A percentile compares a stretch with the other conserved stretches of the same genome.
Conservation (phyloP, 2,329 filamentous ascomycete genomes). For the Cladosporium colombiae region DNA sequence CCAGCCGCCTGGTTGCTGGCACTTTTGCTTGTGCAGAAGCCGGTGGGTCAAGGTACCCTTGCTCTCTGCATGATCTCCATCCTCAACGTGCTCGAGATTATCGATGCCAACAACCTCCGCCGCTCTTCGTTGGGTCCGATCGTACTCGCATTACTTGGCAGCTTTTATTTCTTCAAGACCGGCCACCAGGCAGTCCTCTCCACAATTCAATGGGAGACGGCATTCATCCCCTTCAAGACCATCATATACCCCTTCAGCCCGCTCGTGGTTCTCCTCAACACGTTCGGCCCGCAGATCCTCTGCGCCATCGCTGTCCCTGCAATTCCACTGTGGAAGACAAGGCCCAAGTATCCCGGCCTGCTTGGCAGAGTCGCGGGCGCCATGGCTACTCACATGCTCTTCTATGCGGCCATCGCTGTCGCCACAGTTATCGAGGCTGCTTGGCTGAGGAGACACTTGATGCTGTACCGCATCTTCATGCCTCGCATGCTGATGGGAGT, state of each 20-base stretch:
- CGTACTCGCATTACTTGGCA: constrained; percentile 82
- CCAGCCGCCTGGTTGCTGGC: constrained; percentile 75
- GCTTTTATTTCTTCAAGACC: constrained; percentile 96
- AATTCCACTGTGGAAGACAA: constrained; percentile 84
- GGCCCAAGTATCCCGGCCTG: constrained; percentile 64
- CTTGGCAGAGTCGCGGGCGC: constrained; percentile 71
- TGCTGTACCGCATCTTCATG: constrained; percentile 93
- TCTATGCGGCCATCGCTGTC: constrained; percentile 79
- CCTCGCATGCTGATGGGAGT: constrained; percentile 87
- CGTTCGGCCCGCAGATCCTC: constrained; percentile 84
- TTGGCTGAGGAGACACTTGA: constrained; percentile 83
- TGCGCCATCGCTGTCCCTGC: constrained; percentile 78
- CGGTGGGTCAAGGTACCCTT: constrained; percentile 86
- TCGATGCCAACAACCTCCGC: constrained; percentile 63
- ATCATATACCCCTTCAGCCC: constrained; percentile 90
- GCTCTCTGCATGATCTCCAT: constrained; percentile 85
- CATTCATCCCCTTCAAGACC: constrained; percentile 82
- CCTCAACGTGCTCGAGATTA: constrained; percentile 69
- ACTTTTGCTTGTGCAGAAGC: constrained; percentile 82
- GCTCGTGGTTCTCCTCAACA: constrained; percentile 78
- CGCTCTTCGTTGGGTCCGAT: constrained; percentile 77
- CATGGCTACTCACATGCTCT: constrained; percentile 73
- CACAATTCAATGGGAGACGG: constrained; percentile 93
- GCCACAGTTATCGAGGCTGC: constrained; percentile 91
- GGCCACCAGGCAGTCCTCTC: constrained; percentile 88